Evolutionary conservation across 2,329 filamentous ascomycete genomes (phyloP), one percentile per base, ranked within the genome.

Genomic region (Aspergillus ruber): DNA sequence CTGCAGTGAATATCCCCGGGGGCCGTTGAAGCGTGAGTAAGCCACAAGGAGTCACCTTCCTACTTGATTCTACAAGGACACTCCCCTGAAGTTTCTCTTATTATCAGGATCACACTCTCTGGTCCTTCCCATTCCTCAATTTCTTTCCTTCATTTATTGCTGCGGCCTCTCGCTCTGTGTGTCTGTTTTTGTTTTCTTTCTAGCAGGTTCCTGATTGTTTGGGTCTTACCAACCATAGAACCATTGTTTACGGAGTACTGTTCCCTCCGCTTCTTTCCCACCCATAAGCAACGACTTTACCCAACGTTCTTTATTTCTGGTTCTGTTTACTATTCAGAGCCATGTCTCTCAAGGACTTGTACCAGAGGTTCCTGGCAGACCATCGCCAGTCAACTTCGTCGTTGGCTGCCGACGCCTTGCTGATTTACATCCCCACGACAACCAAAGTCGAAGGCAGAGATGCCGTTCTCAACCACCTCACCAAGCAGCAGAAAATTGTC

Each of bases 401-500:
- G 48, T 74, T 91, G 60, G 77, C 83, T 32, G 71, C 78, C 46
- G 77, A 84, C 67, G 84, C 85, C 49, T 80, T 85, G 40, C 73
- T 90, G 57, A 83, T 91, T 75, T 98, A 97, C 75, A 85, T 97
- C 67, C 89, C 90, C 47, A 95, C 91, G 6, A 85, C 90, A 10
- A 89, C 84, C 29, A 81, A 81, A 54, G 76, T 94, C 64, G 76
- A 78, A 52, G 83, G 88, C 57, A 70, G 85, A 42, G 78, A 83
- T 44, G 81, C 88, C 42, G 89, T 98, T 67, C 75, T 91, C 71
- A 90, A 88, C 73, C 90, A 97, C 70, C 72, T 96, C 53, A 77
- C 74, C 60, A 77, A 78, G 33, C 80, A 90, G 65, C 77, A 80
- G 59, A 85, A 83, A 65, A 80, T 87, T 64, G 75, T 96, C 63